Evolutionary conservation across 345 rosid species (phyloP).

Genomic region (Acer negundo): DNA sequence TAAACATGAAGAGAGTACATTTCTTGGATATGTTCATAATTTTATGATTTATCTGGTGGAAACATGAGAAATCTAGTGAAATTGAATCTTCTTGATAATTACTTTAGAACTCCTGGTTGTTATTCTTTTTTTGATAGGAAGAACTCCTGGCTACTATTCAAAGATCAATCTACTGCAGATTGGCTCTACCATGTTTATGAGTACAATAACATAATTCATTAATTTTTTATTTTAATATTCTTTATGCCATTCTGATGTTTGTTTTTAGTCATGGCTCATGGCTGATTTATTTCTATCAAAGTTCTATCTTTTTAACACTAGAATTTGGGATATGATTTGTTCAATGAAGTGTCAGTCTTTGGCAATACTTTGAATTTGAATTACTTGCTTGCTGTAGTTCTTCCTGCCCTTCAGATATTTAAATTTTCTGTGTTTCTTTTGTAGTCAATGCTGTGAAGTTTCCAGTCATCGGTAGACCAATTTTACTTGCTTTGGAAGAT

Average conservation of each 20-base stretch:
- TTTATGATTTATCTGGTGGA: neutral
- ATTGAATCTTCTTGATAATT: neutral
- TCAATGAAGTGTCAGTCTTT: neutral
- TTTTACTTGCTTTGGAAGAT: constrained; percentile 95
- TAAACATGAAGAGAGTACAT: neutral
- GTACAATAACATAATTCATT: neutral
- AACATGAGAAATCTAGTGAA: neutral
- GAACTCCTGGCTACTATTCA: neutral
- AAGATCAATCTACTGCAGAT: neutral
- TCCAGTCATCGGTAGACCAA: constrained; percentile 72
- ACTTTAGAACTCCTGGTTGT: neutral
- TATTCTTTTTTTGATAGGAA: neutral
- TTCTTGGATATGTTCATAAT: neutral
- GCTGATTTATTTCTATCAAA: neutral
- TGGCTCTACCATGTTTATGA: neutral
- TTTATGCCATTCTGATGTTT: neutral
- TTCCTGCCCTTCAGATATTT: constrained; percentile 12
- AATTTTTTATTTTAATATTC: neutral
- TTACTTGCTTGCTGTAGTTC: constrained; percentile 18
- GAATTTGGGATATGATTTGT: neutral
- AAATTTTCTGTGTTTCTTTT: constrained; percentile 20
- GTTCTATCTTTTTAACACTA: neutral
- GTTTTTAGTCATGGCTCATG: constrained; percentile 7
- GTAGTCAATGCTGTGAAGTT: constrained; percentile 63
- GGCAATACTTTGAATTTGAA: neutral